Conservation (phyloP, 2,329 filamentous ascomycete species). For the Ophiostoma australiae region DNA sequence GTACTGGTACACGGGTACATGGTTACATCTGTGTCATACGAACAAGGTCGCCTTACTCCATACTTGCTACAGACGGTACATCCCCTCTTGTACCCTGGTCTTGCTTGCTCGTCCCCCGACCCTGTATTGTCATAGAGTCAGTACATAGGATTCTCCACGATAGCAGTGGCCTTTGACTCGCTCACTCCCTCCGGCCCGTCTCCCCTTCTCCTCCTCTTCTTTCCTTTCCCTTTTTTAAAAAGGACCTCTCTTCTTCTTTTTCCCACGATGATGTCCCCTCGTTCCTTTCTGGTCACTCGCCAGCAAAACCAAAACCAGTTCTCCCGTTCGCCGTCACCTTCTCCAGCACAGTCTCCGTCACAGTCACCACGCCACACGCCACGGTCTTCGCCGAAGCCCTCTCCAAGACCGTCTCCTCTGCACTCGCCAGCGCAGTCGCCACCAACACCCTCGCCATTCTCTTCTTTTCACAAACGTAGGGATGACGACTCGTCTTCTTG, state of each 20-base stretch:
- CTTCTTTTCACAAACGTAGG: not conserved
- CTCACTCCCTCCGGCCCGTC: not conserved
- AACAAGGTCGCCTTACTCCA: not conserved
- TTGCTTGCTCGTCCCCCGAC: not conserved
- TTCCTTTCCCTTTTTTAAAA: not conserved
- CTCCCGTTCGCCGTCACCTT: slow-evolving; percentile 28
- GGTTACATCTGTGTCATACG: slow-evolving; percentile 7
- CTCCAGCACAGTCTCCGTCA: slow-evolving; percentile 21
- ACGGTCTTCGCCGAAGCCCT: slow-evolving; percentile 12
- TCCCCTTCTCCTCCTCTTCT: not conserved
- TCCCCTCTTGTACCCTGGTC: not conserved
- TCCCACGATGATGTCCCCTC: slow-evolving; percentile 37
- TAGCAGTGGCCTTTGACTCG: slow-evolving; percentile 3
- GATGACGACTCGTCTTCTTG: slow-evolving; percentile 7
- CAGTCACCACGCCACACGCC: slow-evolving; percentile 16
- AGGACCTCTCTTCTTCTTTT: slow-evolving; percentile 7
- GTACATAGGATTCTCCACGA: not conserved
- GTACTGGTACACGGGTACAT: not conserved
- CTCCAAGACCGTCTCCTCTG: not conserved
- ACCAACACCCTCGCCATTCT: not conserved
- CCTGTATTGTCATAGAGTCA: not conserved
- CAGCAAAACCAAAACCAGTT: slow-evolving; percentile 34
- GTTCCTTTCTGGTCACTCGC: slow-evolving; percentile 38
- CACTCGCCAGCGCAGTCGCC: slow-evolving; percentile 20
- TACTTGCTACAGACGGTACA: not conserved